Evolutionary conservation across 2,329 filamentous ascomycete genomes (phyloP).

Genomic region (Ambrosiella cleistominuta): DNA sequence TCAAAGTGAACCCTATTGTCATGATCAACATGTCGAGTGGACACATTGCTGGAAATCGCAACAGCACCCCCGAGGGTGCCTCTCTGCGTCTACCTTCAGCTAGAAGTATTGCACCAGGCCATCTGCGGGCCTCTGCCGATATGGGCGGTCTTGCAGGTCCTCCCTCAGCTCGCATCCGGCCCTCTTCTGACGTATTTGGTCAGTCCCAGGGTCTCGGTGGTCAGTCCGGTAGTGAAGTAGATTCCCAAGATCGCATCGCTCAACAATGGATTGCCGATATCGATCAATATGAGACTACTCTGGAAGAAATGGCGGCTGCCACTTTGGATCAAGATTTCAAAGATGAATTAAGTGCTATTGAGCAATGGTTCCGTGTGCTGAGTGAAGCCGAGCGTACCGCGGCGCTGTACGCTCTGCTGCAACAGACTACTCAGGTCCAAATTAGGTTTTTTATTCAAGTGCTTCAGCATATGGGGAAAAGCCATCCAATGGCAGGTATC

Average conservation of each 20-base stretch:
- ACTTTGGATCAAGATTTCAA: slow-evolving; percentile 99
- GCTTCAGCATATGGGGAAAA: slow-evolving; percentile 96
- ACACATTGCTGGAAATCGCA: slow-evolving; percentile 64
- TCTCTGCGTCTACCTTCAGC: slow-evolving; percentile 70
- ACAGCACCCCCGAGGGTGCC: slow-evolving; percentile 89
- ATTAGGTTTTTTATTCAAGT: slow-evolving; percentile 99
- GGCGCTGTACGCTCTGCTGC: slow-evolving; percentile 81
- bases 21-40: slow-evolving; percentile 51
- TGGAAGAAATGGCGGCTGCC: slow-evolving; percentile 97
- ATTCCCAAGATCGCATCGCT: slow-evolving; percentile 80
- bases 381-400: slow-evolving; percentile 94
- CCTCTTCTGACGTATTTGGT: slow-evolving; percentile 88
- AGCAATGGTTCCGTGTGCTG: slow-evolving; percentile 97
- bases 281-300: slow-evolving; percentile 94
- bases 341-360: slow-evolving; percentile 94
- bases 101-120: slow-evolving; percentile 60
- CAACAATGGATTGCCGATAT: slow-evolving; percentile 99
- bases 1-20: not conserved
- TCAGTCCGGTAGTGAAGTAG: slow-evolving; percentile 50
- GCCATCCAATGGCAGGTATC: slow-evolving; percentile 89
- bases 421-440: slow-evolving; percentile 97
- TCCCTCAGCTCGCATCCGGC: slow-evolving; percentile 63
- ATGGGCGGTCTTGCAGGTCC: slow-evolving; percentile 65
- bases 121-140: slow-evolving; percentile 86
- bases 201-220: slow-evolving; percentile 47